Evolutionary conservation across 2,329 filamentous ascomycete genomes (phyloP).

Genomic region (Sarocladiaceae sp.): DNA sequence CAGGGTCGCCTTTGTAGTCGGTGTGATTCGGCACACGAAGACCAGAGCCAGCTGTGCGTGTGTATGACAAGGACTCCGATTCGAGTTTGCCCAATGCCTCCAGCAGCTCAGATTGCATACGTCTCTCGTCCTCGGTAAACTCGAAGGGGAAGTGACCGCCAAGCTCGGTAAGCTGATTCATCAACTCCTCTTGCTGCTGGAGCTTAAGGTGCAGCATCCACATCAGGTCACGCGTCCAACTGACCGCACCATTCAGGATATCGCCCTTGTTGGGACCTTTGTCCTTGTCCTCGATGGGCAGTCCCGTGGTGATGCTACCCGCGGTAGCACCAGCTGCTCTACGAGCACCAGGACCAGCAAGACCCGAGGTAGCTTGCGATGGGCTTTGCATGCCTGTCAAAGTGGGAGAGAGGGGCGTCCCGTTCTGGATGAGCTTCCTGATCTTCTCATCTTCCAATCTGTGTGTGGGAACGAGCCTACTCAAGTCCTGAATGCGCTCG

Average conservation of each 20-base stretch:
- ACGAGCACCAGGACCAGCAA: constrained; percentile 79
- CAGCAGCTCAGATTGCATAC: constrained; percentile 91
- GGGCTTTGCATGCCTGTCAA: constrained; percentile 66
- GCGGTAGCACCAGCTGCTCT: constrained; percentile 66
- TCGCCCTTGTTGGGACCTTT: constrained; percentile 99
- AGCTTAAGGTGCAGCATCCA: constrained; percentile 91
- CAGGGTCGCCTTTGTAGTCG: constrained; percentile 77
- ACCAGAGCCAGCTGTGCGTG: constrained; percentile 76
- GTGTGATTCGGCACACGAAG: constrained; percentile 91
- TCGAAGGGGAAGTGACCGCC: constrained; percentile 77
- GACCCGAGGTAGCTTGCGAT: constrained; percentile 76
- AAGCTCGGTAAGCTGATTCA: constrained; percentile 67
- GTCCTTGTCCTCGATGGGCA: constrained; percentile 95
- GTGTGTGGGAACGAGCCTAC: constrained; percentile 86
- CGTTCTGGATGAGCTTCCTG: constrained; percentile 89
- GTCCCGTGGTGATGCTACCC: constrained; percentile 84
- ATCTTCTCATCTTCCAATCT: constrained; percentile 96
- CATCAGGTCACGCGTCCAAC: constrained; percentile 97
- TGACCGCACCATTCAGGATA: constrained; percentile 93
- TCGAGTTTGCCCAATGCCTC: constrained; percentile 83
- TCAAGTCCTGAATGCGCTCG: constrained; percentile 94
- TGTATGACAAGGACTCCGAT: constrained; percentile 72
- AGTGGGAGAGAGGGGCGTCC: constrained; percentile 81
- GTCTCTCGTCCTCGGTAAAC: constrained; percentile 84
- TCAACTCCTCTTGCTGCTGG: constrained; percentile 83